Conservation (phyloP, 192 early-diverging fungal genomes). For the Gonapodya prolifera region DNA sequence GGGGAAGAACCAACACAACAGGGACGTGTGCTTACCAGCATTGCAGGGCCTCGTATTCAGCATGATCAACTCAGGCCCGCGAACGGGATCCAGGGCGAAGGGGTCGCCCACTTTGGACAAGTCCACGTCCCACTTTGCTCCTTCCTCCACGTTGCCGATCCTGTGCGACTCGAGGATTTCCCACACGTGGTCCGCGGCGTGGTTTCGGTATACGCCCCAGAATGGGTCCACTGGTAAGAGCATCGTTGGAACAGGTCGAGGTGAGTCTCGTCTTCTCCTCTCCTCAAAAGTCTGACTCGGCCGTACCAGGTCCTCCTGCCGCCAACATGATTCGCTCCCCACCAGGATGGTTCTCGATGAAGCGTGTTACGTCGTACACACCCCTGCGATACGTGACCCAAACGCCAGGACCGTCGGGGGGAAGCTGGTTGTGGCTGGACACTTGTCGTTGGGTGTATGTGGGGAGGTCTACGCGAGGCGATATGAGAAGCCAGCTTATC, state of each 20-base stretch:
- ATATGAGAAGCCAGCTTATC: too few species aligned
- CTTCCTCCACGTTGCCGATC: not conserved
- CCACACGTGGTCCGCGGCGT: not conserved
- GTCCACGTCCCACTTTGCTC: not conserved
- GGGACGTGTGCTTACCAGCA: not conserved
- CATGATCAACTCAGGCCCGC: not conserved
- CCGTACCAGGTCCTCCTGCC: constrained; percentile 28
- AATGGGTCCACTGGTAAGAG: constrained; percentile 1
- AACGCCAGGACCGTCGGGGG: constrained; percentile 21
- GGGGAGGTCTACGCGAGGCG: not conserved
- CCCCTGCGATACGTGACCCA: constrained; percentile 26
- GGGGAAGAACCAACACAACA: not conserved
- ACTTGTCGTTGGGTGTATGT: constrained; percentile 24
- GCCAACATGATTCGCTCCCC: constrained; percentile 36
- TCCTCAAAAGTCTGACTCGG: too few species aligned
- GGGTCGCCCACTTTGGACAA: not conserved
- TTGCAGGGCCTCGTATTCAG: not conserved
- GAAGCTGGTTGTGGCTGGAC: constrained; percentile 15
- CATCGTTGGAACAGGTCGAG: too few species aligned
- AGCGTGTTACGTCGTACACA: constrained; percentile 39
- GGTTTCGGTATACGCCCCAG: not conserved
- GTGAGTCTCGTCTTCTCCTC: too few species aligned
- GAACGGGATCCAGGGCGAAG: not conserved
- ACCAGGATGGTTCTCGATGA: constrained; percentile 36
- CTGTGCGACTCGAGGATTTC: not conserved